These are phyloP conservation scores for Orbilia ellipsospora DNA, from an alignment of 2,329 filamentous ascomycete species.

Conservation along the genomic window DNA sequence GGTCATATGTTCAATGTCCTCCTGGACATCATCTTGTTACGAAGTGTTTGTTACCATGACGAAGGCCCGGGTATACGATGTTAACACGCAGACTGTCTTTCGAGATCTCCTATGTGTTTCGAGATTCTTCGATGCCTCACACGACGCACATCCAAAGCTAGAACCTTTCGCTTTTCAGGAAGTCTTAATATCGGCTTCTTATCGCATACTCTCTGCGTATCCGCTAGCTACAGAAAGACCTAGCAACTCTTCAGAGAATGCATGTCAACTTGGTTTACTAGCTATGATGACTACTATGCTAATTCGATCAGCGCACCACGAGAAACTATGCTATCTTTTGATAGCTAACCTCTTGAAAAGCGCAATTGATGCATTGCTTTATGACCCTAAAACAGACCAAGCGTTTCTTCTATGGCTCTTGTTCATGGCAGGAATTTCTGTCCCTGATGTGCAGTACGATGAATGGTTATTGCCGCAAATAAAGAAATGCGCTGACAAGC, in stretches of 20 bases:
- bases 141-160: constrained; percentile 1
- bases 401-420: constrained; percentile 31
- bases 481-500: not conserved
- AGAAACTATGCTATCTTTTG: constrained; percentile 18
- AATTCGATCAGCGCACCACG: constrained; percentile 7
- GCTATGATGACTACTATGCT: constrained; percentile 34
- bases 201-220: constrained; percentile 18
- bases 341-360: constrained; percentile 4
- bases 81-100: constrained; percentile 15
- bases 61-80: constrained; percentile 14
- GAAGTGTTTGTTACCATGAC: constrained; percentile 29
- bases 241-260: constrained; percentile 7
- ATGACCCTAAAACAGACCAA: not conserved
- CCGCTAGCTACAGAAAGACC: constrained; percentile 11
- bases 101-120: constrained; percentile 36
- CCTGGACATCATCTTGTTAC: constrained; percentile 12
- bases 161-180: constrained; percentile 35
- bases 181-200: constrained; percentile 28
- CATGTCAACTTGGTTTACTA: constrained; percentile 24
- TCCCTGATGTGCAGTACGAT: constrained; percentile 5
- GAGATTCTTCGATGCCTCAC: constrained; percentile 17
- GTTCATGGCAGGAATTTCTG: constrained; percentile 26
- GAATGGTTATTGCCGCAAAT: constrained; percentile 21
- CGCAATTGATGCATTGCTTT: not conserved
- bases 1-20: constrained; percentile 6